Percentiles rank a stretch among this genome's conserved stretches.
Conservation (phyloP, 352 stramenopile genomes). For the Globisporangium okanoganense region DNA sequence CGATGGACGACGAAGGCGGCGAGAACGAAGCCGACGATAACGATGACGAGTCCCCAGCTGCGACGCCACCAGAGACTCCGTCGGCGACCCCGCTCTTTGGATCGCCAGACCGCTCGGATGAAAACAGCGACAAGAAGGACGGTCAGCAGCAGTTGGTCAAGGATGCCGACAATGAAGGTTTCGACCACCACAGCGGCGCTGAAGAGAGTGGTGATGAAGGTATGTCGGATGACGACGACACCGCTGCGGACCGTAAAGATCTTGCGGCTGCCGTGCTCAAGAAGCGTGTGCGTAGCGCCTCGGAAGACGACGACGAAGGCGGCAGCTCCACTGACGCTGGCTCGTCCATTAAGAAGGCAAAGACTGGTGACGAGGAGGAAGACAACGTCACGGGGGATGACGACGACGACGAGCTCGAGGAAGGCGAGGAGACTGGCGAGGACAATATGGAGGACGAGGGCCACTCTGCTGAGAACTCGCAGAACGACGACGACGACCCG, state of each 20-base stretch:
- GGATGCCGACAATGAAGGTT: slow-evolving; percentile 22
- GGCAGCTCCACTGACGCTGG: slow-evolving; percentile 12
- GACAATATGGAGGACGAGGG: slow-evolving; percentile 12
- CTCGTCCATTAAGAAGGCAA: slow-evolving; percentile 20
- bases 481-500: slow-evolving; percentile 25
- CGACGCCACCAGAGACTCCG: slow-evolving; percentile 63
- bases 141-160: slow-evolving; percentile 12
- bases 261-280: slow-evolving; percentile 38
- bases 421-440: slow-evolving; percentile 18
- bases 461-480: neutral
- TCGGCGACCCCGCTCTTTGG: slow-evolving; percentile 68
- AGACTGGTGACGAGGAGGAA: slow-evolving; percentile 18
- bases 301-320: slow-evolving; percentile 23
- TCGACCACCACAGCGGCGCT: slow-evolving; percentile 14
- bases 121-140: slow-evolving; percentile 42
- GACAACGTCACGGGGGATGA: slow-evolving; percentile 12
- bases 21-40: slow-evolving; percentile 56
- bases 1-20: slow-evolving; percentile 62
- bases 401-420: slow-evolving; percentile 20
- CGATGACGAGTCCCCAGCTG: slow-evolving; percentile 64
- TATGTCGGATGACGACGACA: slow-evolving; percentile 31
- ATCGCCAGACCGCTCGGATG: slow-evolving; percentile 41
- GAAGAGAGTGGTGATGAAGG: slow-evolving; percentile 38
- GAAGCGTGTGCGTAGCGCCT: slow-evolving; percentile 36
- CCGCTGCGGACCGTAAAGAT: slow-evolving; percentile 35